These are phyloP conservation scores for Septoria petroselini DNA, from an alignment of 2,329 filamentous ascomycete species.

Conservation along the genomic window DNA sequence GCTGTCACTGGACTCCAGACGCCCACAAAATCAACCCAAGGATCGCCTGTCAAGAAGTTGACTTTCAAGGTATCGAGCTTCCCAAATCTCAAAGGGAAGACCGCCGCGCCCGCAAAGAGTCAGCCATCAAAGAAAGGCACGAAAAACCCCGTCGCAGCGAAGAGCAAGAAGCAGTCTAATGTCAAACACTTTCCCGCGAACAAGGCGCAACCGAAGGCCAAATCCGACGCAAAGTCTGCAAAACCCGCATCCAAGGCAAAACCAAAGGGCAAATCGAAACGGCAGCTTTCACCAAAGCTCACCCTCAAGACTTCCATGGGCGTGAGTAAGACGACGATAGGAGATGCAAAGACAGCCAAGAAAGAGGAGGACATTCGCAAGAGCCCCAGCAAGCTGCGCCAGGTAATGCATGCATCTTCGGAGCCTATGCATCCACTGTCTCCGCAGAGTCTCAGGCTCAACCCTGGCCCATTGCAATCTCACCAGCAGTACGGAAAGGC, in stretches of 20 bases:
- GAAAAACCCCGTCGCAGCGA: constrained; percentile 15
- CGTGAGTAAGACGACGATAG: constrained; percentile 27
- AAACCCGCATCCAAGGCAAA: neutral
- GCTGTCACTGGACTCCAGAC: constrained; percentile 31
- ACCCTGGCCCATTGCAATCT: constrained; percentile 26
- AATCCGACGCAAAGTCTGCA: constrained; percentile 17
- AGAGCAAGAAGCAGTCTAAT: constrained; percentile 27
- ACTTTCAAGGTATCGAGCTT: constrained; percentile 14
- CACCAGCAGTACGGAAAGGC: constrained; percentile 1
- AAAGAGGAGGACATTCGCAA: constrained; percentile 18
- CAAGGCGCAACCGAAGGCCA: constrained; percentile 15
- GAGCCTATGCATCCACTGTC: constrained; percentile 30
- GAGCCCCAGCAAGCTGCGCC: constrained; percentile 32
- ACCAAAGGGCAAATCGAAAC: constrained; percentile 16
- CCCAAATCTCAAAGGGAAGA: constrained; percentile 24
- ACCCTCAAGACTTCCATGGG: constrained; percentile 28
- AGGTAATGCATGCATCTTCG: constrained; percentile 27
- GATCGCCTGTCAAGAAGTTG: constrained; percentile 27
- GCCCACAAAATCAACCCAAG: constrained; percentile 35
- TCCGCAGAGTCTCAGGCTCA: constrained; percentile 27
- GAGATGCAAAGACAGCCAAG: constrained; percentile 22
- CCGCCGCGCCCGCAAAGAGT: constrained; percentile 23
- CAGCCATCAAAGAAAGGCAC: constrained; percentile 14
- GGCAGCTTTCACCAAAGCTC: constrained; percentile 15
- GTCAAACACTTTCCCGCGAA: constrained; percentile 30